Evolutionary conservation across 768 basidiomycete species (phyloP), one percentile per base, ranked within the genome.

Genomic region (Phaffia tasmanica): DNA sequence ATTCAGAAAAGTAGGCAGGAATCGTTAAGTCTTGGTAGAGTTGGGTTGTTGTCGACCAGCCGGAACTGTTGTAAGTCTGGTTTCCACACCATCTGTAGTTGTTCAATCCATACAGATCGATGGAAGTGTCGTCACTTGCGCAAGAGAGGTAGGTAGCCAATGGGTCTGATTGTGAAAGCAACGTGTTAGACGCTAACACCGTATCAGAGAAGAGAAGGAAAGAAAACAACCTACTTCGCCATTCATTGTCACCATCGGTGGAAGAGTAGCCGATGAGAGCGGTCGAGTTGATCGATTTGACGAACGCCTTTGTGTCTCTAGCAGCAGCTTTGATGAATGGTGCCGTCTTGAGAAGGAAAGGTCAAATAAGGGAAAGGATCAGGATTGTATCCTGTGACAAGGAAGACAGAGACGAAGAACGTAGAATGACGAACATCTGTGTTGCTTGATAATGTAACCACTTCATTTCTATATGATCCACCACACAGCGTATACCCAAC

Each of bases 1-100:
- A 94, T 81, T 90, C 89, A 74, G 87, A 87, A 78, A 94, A 89
- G 80, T 94, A 93, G 11, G 89, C 88, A 1, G 83, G 83, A 30
- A 93, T 82, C 66, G 88, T 88, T 75, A 77, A 66, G 67, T 74
- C 65, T 21, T 84, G 86, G 68, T 77, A 76, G 21, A 72, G 74
- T 42, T 73, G 70, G 30, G 74, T 74, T 55, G 77, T 76, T 51
- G 71, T 69, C 49, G 73, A 63, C 75, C 75, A 76, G 11, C 82
- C 80, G 75, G 88, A 90, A 5, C 75, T 74, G 62, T 81, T 72
- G 74, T 84, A 83, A 14, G 78, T 82, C 4, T 83, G 82, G 69
- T 81, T 77, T 50, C 89, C 90, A 74, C 89, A 91, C 87, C 87
- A 92, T 71, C 32, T 29, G 56, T 55, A 73, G 74, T 87, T 83